A percentile compares a stretch with the other conserved stretches of the same genome.
Conservation (phyloP, 306 rosid genomes). For the Acmispon strigosus region DNA sequence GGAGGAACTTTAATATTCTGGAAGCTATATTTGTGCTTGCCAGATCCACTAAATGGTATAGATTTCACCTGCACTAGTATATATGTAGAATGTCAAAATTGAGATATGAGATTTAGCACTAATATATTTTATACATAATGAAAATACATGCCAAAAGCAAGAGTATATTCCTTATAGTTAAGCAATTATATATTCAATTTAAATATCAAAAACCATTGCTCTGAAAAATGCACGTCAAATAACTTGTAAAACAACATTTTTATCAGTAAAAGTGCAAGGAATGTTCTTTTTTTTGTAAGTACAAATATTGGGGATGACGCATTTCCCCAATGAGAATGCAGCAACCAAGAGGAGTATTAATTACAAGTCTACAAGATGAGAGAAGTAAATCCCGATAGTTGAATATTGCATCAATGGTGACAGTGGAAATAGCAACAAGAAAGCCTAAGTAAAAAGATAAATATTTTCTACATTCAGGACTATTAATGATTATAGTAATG, state of each 20-base stretch:
- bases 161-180: not conserved
- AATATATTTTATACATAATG: not conserved
- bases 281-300: not conserved
- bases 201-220: conserved; percentile 10
- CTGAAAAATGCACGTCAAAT: not conserved
- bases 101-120: not conserved
- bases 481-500: not conserved
- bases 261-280: not conserved
- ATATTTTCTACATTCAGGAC: not conserved
- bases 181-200: not conserved
- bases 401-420: not conserved
- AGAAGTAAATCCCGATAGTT: not conserved
- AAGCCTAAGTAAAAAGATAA: not conserved
- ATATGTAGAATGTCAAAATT: not conserved
- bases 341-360: not conserved
- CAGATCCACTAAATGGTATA: conserved; percentile 81
- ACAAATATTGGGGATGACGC: not conserved
- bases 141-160: not conserved
- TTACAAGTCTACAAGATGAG: not conserved
- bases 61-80: conserved; percentile 54
- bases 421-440: not conserved
- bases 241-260: not conserved
- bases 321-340: not conserved
- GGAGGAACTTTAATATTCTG: conserved; percentile 63
- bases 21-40: conserved; percentile 91